Conservation (phyloP, 768 basidiomycete genomes). For the Favolaschia claudopus region DNA sequence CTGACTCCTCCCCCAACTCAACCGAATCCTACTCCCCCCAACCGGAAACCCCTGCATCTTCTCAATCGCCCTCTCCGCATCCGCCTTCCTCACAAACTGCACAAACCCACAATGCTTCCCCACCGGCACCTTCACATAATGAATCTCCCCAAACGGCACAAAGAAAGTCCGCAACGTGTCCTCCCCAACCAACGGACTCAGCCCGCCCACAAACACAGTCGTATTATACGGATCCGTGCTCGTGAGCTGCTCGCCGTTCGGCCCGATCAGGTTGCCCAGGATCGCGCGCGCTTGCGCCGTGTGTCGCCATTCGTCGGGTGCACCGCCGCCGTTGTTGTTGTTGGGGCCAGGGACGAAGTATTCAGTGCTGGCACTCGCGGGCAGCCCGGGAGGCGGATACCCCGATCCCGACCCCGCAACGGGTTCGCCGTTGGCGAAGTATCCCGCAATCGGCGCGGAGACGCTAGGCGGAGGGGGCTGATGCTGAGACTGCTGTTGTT, state of each 20-base stretch:
- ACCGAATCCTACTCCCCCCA: conserved; percentile 87
- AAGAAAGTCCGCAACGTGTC: conserved; percentile 93
- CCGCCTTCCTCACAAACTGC: conserved; percentile 90
- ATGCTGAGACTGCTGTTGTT: conserved; percentile 27
- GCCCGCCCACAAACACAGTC: conserved; percentile 92
- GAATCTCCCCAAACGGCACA: conserved; percentile 91
- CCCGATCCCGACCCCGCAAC: conserved; percentile 18
- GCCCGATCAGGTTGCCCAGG: conserved; percentile 83
- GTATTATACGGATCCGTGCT: conserved; percentile 96
- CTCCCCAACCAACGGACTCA: conserved; percentile 89
- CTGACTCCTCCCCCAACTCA: conserved; percentile 95
- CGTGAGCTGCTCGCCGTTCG: conserved; percentile 85
- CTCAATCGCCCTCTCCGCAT: conserved; percentile 92
- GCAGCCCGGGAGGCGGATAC: conserved; percentile 52
- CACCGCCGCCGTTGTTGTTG: conserved; percentile 60
- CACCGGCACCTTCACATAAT: conserved; percentile 96
- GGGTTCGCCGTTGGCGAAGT: too few relatives aligned
- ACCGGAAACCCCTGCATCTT: conserved; percentile 98
- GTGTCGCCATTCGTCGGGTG: conserved; percentile 88
- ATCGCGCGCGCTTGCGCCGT: conserved; percentile 86
- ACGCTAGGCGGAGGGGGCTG: conserved; percentile 50
- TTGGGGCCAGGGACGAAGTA: conserved; percentile 6
- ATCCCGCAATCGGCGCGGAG: conserved; percentile 67
- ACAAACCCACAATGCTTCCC: conserved; percentile 97
- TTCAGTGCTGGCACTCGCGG: background rate